These are phyloP conservation scores for Fusarium torulosum DNA, from an alignment of 2,329 filamentous ascomycete genomes.

Conservation along the genomic window DNA sequence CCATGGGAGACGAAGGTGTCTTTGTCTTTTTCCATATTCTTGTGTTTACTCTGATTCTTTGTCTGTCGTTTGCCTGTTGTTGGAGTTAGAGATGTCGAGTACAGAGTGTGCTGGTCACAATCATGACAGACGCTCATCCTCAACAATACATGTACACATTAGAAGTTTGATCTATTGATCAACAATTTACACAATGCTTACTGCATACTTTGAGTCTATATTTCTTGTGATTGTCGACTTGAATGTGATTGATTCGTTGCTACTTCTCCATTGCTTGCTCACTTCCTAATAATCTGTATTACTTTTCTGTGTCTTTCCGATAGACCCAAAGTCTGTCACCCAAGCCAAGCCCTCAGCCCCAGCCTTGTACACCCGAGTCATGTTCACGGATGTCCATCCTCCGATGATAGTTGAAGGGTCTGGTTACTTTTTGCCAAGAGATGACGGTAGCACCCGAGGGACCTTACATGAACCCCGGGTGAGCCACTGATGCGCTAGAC, in stretches of 20 bases:
- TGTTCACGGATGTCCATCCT: no score
- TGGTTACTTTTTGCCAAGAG: no score
- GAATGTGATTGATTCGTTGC: not conserved
- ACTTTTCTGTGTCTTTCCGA: not conserved
- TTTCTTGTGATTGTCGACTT: constrained; percentile 1
- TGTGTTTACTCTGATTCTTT: constrained; percentile 55
- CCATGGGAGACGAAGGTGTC: constrained; percentile 34
- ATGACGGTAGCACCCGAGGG: no score
- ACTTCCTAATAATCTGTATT: no score
- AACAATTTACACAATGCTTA: constrained; percentile 48
- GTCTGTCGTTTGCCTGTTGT: constrained; percentile 50
- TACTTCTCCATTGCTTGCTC: not conserved
- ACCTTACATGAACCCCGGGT: no score
- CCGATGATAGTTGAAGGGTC: no score
- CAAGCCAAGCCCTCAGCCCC: no score
- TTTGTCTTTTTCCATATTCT: constrained; percentile 49
- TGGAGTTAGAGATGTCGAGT: constrained; percentile 46
- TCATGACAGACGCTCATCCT: constrained; percentile 46
- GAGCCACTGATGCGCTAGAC: constrained; percentile 7
- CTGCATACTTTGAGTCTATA: constrained; percentile 17
- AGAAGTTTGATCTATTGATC: constrained; percentile 42
- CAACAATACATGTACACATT: constrained; percentile 45
- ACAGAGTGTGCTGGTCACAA: constrained; percentile 52
- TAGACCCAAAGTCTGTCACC: not conserved
- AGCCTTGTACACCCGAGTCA: no score